phyloP scores from a whole-genome alignment of 2,329 filamentous ascomycete genomes.

The Eurotiales sp. region DNA sequence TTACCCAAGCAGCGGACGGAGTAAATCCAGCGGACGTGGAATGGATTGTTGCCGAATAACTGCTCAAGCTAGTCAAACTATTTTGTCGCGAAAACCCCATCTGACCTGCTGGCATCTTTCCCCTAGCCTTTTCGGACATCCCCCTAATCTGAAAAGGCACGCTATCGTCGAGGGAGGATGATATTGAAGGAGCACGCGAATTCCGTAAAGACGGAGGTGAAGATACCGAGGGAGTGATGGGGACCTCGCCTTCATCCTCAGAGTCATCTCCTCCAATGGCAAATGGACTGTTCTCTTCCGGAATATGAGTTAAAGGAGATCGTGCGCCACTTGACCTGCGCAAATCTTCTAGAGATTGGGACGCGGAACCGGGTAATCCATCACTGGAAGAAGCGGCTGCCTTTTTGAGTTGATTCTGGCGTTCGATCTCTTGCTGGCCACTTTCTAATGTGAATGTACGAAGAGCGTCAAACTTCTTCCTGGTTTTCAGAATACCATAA shows the following conservation, averaged over 20 bases:
- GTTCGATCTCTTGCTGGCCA: slow-evolving; percentile 85
- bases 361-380: slow-evolving; percentile 31
- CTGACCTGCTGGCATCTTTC: slow-evolving; percentile 85
- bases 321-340: slow-evolving; percentile 48
- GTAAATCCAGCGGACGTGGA: slow-evolving; percentile 60
- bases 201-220: slow-evolving; percentile 51
- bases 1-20: slow-evolving; percentile 71
- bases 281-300: slow-evolving; percentile 77
- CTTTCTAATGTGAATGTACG: slow-evolving; percentile 87
- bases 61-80: slow-evolving; percentile 75
- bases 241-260: slow-evolving; percentile 57
- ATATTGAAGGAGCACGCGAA: slow-evolving; percentile 65
- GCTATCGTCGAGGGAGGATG: slow-evolving; percentile 68
- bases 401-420: slow-evolving; percentile 67
- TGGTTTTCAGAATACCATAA: slow-evolving; percentile 72
- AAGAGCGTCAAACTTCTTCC: slow-evolving; percentile 78
- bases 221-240: slow-evolving; percentile 57
- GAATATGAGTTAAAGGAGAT: slow-evolving; percentile 62
- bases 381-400: slow-evolving; percentile 49
- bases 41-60: slow-evolving; percentile 57
- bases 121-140: slow-evolving; percentile 95
- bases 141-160: slow-evolving; percentile 78
- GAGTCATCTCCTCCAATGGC: slow-evolving; percentile 78
- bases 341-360: slow-evolving; percentile 39
- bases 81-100: slow-evolving; percentile 86